Base-by-base conservation (phyloP, 2,329 filamentous ascomycete species). In the Xylariaceae sp. region DNA sequence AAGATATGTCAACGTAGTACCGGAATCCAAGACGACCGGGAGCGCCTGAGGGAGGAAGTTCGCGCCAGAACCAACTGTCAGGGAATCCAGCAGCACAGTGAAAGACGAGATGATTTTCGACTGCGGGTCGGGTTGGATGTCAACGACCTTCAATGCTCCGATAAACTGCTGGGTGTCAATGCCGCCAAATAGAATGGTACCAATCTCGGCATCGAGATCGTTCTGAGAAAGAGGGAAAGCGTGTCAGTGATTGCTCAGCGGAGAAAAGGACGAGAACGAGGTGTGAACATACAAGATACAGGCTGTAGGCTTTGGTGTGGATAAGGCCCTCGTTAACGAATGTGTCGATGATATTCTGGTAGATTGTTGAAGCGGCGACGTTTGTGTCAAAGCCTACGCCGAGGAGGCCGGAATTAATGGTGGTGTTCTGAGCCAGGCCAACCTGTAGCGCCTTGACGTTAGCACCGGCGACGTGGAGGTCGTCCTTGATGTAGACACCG, bases 181-280 rank as follows among this genome's bases (percentile, higher is more conserved):
- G 47, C 85, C 86, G 54, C 86, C 86, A 60, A 89, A 88, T 11
- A 89, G 73, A 58, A 88, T 81, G 58, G 75, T 80, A 42, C 86
- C 86, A 0, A 76, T 79, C 29, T 76, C 77, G 3, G 83, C 77
- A 51, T 81, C 76, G 35, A 74, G 65, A 65, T 79, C 74, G 61
- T 78, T 75, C 51, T 74, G 50, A 30, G 44, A 69, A 71, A 62
- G 37, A 50, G 34, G 32, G 30, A 30, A 27, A 7, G 6, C 9
- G 6, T 68, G 46, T 69, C 63, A 55, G 69, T 41, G 48, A 39
- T 26, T 6, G n/a, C 27, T 29, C 2, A 27, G 19, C 1, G 11
- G 35, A 11, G 26, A 6, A 27, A 11, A 48, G 12, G 26, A 50
- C 30, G 27, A 3, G 35, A 27, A 48, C 11, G 4, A 27, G 42